Percentiles rank a stretch among this genome's conserved stretches.
Evolutionary conservation across 1,139 yeast genomes (phyloP).

Genomic region (Nakaseomyces kungkrabaensis): DNA sequence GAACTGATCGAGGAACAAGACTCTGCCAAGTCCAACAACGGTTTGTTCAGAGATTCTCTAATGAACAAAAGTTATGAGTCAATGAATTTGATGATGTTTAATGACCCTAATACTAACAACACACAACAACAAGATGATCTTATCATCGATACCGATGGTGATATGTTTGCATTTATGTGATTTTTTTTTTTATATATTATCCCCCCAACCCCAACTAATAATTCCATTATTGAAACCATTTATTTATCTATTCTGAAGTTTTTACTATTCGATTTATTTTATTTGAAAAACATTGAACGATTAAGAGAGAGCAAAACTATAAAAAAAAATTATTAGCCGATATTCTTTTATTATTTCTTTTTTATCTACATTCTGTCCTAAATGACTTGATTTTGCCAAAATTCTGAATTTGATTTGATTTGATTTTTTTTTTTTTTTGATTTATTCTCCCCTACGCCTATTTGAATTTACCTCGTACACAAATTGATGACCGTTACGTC

Average conservation of each 20-base stretch:
- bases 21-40: constrained; percentile 6
- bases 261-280: neutral
- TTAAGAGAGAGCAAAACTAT: too few species aligned
- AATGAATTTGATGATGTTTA: constrained; percentile 3
- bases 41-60: constrained; percentile 2
- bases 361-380: too few species aligned
- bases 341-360: too few species aligned
- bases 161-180: constrained; percentile 3
- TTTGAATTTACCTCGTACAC: neutral
- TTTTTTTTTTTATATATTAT: neutral
- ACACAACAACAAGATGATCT: constrained; percentile 1
- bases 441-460: neutral
- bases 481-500: neutral
- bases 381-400: too few species aligned
- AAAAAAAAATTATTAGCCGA: too few species aligned
- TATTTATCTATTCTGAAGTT: neutral
- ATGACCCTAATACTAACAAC: constrained; percentile 1
- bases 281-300: too few species aligned
- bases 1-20: constrained; percentile 29
- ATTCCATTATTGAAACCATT: too few species aligned
- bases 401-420: too few species aligned
- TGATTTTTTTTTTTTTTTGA: neutral
- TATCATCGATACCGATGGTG: constrained; percentile 2
- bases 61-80: constrained; percentile 3
- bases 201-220: neutral